phyloP scores from a whole-genome alignment of 805 yeast species.

The Spathaspora arborariae region DNA sequence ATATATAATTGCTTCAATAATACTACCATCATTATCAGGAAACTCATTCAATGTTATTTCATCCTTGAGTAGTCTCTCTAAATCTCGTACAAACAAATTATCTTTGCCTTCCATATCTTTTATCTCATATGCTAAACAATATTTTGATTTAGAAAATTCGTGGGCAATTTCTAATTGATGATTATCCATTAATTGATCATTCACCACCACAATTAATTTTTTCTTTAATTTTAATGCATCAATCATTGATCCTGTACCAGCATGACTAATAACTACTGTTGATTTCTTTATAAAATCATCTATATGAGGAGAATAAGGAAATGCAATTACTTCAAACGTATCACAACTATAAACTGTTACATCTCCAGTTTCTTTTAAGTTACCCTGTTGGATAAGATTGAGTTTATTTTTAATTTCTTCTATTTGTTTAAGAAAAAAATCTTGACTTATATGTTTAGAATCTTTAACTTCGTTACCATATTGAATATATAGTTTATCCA shows the following conservation, averaged over 20 bases:
- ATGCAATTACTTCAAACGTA: slow-evolving; percentile 16
- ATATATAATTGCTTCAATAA: slow-evolving; percentile 5
- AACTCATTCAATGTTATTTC: slow-evolving; percentile 4
- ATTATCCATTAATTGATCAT: slow-evolving; percentile 74
- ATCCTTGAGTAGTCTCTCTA: slow-evolving; percentile 4
- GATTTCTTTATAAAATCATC: slow-evolving; percentile 37
- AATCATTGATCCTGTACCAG: slow-evolving; percentile 86
- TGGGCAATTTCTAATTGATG: slow-evolving; percentile 78
- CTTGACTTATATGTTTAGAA: slow-evolving; percentile 19
- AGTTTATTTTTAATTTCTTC: slow-evolving; percentile 5
- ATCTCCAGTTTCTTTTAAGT: background rate
- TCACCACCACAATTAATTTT: slow-evolving; percentile 66
- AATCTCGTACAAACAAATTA: background rate
- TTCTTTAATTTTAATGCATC: slow-evolving; percentile 62
- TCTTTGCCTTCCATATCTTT: background rate
- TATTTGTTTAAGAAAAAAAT: slow-evolving; percentile 17
- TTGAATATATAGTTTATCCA: slow-evolving; percentile 23
- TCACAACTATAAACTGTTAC: background rate
- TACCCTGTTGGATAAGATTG: background rate
- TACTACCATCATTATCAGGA: slow-evolving; percentile 3
- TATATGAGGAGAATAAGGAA: slow-evolving; percentile 27
- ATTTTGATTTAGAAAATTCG: slow-evolving; percentile 9
- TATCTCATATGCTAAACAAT: slow-evolving; percentile 7
- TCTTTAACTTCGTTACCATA: slow-evolving; percentile 30
- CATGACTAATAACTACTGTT: slow-evolving; percentile 78